phyloP scores from a whole-genome alignment of 139 green algal genomes.

The Chlorella sorokiniana region DNA sequence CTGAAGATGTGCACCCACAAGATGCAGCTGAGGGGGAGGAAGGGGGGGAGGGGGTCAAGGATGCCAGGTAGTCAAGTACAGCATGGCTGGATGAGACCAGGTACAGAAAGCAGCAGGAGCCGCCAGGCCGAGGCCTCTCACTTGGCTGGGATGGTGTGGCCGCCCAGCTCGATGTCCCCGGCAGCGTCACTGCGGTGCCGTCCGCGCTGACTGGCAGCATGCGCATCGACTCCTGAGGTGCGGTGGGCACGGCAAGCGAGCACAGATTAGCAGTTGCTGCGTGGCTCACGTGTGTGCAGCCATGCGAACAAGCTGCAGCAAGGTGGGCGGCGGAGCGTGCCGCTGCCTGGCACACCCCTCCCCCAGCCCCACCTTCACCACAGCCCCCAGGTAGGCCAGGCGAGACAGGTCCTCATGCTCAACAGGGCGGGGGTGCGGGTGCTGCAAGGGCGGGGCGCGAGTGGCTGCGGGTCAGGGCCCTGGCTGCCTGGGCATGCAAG shows the following conservation, averaged over 20 bases:
- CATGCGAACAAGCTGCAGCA: too few relatives aligned
- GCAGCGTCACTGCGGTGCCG: constrained; percentile 26
- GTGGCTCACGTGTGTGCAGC: neutral
- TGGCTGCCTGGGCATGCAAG: too few relatives aligned
- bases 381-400: neutral
- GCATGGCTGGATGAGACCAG: neutral
- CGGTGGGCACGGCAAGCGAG: neutral
- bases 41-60: too few relatives aligned
- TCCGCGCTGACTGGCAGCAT: constrained; percentile 36
- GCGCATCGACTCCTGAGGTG: constrained; percentile 38
- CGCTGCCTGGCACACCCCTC: too few relatives aligned
- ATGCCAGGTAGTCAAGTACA: neutral
- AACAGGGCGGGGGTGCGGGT: neutral
- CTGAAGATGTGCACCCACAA: neutral
- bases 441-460: too few relatives aligned
- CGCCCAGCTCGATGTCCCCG: constrained; percentile 20
- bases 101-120: neutral
- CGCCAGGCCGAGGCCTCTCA: constrained; percentile 23
- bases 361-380: neutral
- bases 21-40: neutral
- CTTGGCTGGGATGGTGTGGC: constrained; percentile 29
- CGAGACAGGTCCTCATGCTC: neutral
- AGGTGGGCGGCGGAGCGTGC: too few relatives aligned
- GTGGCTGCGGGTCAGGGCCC: too few relatives aligned
- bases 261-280: neutral